phyloP scores from a whole-genome alignment of 805 yeast genomes.

The Jamesozyma jinghongensis region DNA sequence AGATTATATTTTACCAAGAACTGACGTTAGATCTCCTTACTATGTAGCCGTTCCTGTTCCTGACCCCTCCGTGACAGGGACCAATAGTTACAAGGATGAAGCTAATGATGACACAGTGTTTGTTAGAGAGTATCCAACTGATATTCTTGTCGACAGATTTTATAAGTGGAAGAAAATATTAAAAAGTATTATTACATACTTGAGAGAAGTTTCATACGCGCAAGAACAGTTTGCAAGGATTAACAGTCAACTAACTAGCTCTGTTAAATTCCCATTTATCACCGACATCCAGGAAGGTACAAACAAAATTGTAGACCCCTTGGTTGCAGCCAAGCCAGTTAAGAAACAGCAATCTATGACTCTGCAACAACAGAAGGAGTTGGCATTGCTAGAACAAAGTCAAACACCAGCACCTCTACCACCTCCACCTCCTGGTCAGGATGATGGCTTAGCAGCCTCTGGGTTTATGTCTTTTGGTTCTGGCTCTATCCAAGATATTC shows the following conservation, averaged over 20 bases:
- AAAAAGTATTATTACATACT: constrained; percentile 58
- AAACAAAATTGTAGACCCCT: constrained; percentile 38
- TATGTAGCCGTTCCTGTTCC: constrained; percentile 30
- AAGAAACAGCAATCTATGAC: constrained; percentile 23
- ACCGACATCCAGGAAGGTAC: constrained; percentile 30
- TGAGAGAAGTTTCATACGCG: constrained; percentile 65
- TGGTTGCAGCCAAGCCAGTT: constrained; percentile 37
- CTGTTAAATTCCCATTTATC: constrained; percentile 37
- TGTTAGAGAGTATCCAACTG: constrained; percentile 55
- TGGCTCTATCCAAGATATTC: constrained; percentile 71
- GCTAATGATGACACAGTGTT: constrained; percentile 16
- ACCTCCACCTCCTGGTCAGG: not conserved
- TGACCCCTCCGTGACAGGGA: constrained; percentile 12
- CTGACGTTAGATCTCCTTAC: constrained; percentile 27
- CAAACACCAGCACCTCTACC: not conserved
- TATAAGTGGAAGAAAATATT: constrained; percentile 73
- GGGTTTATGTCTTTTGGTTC: constrained; percentile 66
- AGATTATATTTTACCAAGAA: constrained; percentile 18
- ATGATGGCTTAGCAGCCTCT: constrained; percentile 18
- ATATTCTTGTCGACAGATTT: constrained; percentile 67
- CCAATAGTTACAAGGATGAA: constrained; percentile 4
- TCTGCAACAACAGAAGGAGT: constrained; percentile 14
- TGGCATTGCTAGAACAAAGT: constrained; percentile 8
- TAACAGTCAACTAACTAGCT: constrained; percentile 66
- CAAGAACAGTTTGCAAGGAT: constrained; percentile 65